Evolutionary conservation across 805 yeast genomes (phyloP).

Genomic region (Ogataea angusta): DNA sequence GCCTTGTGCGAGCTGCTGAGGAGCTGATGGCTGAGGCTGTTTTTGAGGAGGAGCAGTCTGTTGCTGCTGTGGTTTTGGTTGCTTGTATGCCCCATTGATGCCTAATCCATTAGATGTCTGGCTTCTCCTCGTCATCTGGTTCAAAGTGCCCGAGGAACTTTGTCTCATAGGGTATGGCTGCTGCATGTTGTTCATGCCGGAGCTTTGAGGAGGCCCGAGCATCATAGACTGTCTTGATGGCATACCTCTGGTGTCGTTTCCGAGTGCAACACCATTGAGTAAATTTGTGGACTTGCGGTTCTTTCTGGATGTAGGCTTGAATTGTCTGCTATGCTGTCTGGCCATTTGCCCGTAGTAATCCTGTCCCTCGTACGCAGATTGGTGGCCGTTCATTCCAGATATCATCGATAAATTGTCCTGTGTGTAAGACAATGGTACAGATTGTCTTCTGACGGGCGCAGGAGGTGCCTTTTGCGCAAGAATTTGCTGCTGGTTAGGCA

Average conservation of each 20-base stretch:
- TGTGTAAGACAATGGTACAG: constrained; percentile 24
- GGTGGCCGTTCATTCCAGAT: constrained; percentile 19
- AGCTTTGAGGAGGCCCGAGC: constrained; percentile 14
- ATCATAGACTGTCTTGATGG: constrained; percentile 31
- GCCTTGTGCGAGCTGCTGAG: constrained; percentile 7
- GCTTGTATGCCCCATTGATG: constrained; percentile 16
- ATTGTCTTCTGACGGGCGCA: constrained; percentile 26
- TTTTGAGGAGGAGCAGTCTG: neutral
- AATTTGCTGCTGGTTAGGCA: constrained; percentile 30
- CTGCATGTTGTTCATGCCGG: constrained; percentile 8
- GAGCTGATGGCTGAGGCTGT: constrained; percentile 8
- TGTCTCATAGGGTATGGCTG: constrained; percentile 18
- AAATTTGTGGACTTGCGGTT: constrained; percentile 40
- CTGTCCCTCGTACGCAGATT: constrained; percentile 18
- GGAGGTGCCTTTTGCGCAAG: constrained; percentile 22
- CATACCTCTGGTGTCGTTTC: constrained; percentile 29
- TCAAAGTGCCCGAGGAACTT: constrained; percentile 19
- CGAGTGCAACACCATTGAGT: constrained; percentile 26
- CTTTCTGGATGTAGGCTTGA: constrained; percentile 44
- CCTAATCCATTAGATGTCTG: constrained; percentile 23
- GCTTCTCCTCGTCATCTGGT: constrained; percentile 18
- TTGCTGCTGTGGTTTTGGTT: constrained; percentile 7
- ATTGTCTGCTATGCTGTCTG: constrained; percentile 26
- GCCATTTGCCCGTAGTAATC: constrained; percentile 18
- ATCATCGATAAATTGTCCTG: constrained; percentile 25